Percentiles rank a stretch among this genome's conserved stretches.
These are phyloP conservation scores for Paxillus ammoniavirescens DNA, from an alignment of 768 basidiomycete genomes.

Conservation along the genomic window DNA sequence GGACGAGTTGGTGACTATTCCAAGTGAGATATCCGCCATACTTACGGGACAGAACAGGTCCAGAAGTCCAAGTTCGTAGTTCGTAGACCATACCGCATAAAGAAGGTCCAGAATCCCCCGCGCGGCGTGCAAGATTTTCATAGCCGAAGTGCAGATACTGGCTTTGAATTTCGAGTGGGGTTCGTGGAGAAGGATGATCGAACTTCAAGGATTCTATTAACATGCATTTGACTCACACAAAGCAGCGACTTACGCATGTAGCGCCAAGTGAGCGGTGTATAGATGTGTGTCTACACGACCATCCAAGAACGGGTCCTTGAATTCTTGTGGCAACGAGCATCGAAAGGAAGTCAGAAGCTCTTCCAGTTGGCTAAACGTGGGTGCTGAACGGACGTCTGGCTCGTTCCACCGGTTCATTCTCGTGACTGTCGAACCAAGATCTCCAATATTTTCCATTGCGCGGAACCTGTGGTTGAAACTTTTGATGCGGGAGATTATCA, in stretches of 20 bases:
- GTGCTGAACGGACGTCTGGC: constrained; percentile 58
- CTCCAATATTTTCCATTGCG: constrained; percentile 57
- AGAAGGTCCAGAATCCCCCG: constrained; percentile 66
- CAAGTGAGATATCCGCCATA: background rate
- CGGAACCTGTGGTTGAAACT: constrained; percentile 67
- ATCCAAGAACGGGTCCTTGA: constrained; percentile 50
- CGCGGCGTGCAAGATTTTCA: constrained; percentile 65
- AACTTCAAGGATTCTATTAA: constrained; percentile 38
- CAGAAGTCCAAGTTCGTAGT: constrained; percentile 66
- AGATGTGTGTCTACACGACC: constrained; percentile 61
- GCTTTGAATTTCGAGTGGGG: constrained; percentile 64
- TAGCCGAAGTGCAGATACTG: constrained; percentile 63
- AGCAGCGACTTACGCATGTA: constrained; percentile 30
- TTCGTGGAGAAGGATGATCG: constrained; percentile 71
- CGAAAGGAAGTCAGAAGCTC: constrained; percentile 54
- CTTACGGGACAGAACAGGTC: constrained; percentile 71
- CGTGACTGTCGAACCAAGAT: constrained; percentile 33
- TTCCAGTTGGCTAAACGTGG: constrained; percentile 65
- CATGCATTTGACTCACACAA: constrained; percentile 35
- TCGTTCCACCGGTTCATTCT: constrained; percentile 36
- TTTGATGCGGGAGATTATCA: constrained; percentile 61
- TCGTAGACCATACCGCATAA: constrained; percentile 65
- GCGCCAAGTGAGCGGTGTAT: constrained; percentile 37
- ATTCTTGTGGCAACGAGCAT: constrained; percentile 54
- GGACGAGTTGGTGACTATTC: background rate